Conservation (phyloP, 768 basidiomycete species). For the Pisolithus sp. region DNA sequence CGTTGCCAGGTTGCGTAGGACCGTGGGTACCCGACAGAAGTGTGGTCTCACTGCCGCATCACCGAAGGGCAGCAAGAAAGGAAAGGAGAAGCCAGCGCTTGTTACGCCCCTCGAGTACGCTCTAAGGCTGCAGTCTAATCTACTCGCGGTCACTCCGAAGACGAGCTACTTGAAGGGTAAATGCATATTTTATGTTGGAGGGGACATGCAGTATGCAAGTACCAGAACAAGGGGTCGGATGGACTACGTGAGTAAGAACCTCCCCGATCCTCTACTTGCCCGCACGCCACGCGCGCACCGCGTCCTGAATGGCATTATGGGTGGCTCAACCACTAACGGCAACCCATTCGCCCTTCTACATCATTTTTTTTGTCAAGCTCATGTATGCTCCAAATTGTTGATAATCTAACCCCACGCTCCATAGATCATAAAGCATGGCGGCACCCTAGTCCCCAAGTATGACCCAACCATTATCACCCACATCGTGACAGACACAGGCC, state of each 20-base stretch:
- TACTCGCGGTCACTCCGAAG: constrained; percentile 15
- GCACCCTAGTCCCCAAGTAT: constrained; percentile 50
- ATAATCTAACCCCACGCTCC: constrained; percentile 1
- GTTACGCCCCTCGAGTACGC: constrained; percentile 52
- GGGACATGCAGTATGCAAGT: constrained; percentile 49
- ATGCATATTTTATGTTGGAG: constrained; percentile 52
- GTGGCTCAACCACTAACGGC: neutral
- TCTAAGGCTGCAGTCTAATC: constrained; percentile 35
- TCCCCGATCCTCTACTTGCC: neutral
- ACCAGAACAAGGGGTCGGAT: constrained; percentile 49
- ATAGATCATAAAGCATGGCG: constrained; percentile 63
- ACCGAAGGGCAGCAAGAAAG: constrained; percentile 18
- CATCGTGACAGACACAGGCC: constrained; percentile 48
- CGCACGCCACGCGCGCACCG: neutral
- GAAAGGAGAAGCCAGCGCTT: constrained; percentile 35
- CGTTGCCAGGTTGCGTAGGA: constrained; percentile 12
- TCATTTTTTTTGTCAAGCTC: neutral
- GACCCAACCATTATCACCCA: constrained; percentile 56
- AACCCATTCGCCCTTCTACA: neutral
- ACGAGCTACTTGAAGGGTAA: constrained; percentile 42
- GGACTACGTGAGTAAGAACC: constrained; percentile 46
- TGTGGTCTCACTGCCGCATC: neutral
- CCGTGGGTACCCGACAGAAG: constrained; percentile 17
- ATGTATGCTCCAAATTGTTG: neutral
- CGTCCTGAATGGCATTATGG: neutral